phyloP scores from a whole-genome alignment of 495 filamentous ascomycete genomes.

The Astrothelium macrocarpum region DNA sequence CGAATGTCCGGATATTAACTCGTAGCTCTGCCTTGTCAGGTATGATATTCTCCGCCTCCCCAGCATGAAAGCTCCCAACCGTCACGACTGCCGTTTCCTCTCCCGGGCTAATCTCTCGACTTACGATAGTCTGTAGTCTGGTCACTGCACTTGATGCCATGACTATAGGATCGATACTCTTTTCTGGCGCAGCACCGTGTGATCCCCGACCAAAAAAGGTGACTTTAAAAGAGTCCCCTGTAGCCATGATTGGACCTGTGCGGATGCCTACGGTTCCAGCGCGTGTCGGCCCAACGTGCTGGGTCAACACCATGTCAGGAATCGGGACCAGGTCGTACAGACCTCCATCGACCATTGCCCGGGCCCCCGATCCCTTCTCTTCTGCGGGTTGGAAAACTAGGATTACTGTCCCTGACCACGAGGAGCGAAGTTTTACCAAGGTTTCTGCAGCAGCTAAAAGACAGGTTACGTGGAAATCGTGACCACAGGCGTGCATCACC shows the following conservation, averaged over 20 bases:
- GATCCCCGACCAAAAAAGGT: conserved; percentile 45
- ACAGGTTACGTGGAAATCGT: conserved; percentile 49
- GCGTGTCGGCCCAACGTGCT: conserved; percentile 42
- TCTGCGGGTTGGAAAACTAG: conserved; percentile 47
- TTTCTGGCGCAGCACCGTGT: conserved; percentile 44
- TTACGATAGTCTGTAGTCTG: conserved; percentile 42
- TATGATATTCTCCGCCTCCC: conserved; percentile 46
- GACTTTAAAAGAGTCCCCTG: conserved; percentile 39
- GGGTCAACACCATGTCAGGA: conserved; percentile 43
- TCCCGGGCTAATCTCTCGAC: conserved; percentile 37
- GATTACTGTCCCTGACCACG: conserved; percentile 44
- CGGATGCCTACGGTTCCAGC: conserved; percentile 27
- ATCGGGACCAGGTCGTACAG: conserved; percentile 41
- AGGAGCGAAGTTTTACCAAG: conserved; percentile 23
- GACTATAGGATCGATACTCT: conserved; percentile 42
- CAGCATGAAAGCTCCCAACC: conserved; percentile 42
- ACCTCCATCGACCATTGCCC: conserved; percentile 47
- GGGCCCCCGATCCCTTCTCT: conserved; percentile 42
- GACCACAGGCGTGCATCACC: conserved; percentile 28
- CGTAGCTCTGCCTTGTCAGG: conserved; percentile 39
- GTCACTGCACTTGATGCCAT: conserved; percentile 42
- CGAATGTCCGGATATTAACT: too few species aligned
- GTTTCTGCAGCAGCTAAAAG: conserved; percentile 41
- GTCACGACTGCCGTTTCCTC: conserved; percentile 42
- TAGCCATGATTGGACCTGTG: not conserved